phyloP scores from a whole-genome alignment of 495 filamentous ascomycete genomes.

The Hypoxylon crocopeplum region DNA sequence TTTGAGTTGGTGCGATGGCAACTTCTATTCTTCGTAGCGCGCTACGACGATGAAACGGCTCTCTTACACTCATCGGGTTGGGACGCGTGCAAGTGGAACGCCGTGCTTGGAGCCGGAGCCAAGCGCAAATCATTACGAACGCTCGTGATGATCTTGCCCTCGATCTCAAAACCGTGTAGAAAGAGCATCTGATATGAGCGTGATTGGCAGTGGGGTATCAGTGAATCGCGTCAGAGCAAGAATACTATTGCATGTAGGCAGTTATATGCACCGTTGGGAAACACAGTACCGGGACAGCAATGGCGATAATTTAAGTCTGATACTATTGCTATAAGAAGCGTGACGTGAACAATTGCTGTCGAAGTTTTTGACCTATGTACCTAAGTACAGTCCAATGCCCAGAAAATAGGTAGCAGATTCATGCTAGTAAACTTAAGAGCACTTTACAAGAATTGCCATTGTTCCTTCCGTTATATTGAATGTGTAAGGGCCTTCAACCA shows the following conservation, averaged over 20 bases:
- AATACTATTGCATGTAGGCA: neutral
- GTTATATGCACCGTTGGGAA: too few relatives aligned
- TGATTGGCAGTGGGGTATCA: neutral
- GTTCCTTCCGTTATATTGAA: too few relatives aligned
- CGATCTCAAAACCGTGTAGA: neutral
- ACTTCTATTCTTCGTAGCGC: neutral
- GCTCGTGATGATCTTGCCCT: neutral
- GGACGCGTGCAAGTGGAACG: neutral
- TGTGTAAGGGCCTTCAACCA: too few relatives aligned
- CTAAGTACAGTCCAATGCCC: too few relatives aligned
- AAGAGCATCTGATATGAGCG: neutral
- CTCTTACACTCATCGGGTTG: constrained; percentile 2
- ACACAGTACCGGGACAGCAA: too few relatives aligned
- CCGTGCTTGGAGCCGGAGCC: neutral
- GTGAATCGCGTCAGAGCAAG: neutral
- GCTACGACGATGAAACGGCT: constrained; percentile 4
- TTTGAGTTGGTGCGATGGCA: constrained; percentile 4
- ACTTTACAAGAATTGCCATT: too few relatives aligned
- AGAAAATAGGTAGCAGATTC: too few relatives aligned
- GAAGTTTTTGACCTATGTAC: too few relatives aligned
- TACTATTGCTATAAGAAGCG: too few relatives aligned
- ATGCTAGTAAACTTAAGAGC: too few relatives aligned
- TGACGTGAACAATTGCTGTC: too few relatives aligned
- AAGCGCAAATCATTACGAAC: neutral
- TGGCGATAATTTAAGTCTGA: too few relatives aligned